A percentile compares a stretch with the other conserved stretches of the same genome.
Conservation (phyloP, 768 basidiomycete genomes). For the Amanita molliuscula region DNA sequence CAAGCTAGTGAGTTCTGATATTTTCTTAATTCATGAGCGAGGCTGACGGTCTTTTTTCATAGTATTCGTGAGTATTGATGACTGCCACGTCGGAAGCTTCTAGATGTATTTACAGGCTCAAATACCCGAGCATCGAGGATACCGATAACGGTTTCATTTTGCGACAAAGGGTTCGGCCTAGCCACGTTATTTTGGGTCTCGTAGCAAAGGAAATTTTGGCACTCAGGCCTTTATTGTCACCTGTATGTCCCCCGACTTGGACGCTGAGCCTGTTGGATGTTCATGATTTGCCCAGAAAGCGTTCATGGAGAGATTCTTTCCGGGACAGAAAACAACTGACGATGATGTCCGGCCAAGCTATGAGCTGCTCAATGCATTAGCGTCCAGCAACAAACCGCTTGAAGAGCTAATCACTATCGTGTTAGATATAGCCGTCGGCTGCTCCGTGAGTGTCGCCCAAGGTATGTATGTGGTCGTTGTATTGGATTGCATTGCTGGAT, state of each 20-base stretch:
- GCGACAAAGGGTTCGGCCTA: conserved; percentile 18
- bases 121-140: conserved; percentile 8
- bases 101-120: not conserved
- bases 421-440: conserved; percentile 35
- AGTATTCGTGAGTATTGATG: conserved; percentile 2
- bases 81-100: not conserved
- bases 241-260: not conserved
- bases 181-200: conserved; percentile 18
- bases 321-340: conserved; percentile 14
- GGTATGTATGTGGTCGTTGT: conserved; percentile 15
- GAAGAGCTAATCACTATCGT: conserved; percentile 33
- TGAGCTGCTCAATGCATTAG: conserved; percentile 27
- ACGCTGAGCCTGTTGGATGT: not conserved
- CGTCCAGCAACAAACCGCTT: conserved; percentile 24
- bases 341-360: conserved; percentile 22
- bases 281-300: not conserved
- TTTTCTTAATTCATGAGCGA: not conserved
- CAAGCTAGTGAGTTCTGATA: conserved; percentile 17
- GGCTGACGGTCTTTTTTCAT: not conserved
- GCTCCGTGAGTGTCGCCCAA: conserved; percentile 37
- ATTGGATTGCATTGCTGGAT: no score
- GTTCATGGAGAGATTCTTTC: conserved; percentile 3
- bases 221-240: conserved; percentile 1
- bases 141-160: conserved; percentile 24
- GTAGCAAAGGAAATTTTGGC: conserved; percentile 21